Percentiles rank a stretch among this genome's conserved stretches.
Evolutionary conservation across 768 basidiomycete genomes (phyloP).

Genomic region (Leccinum disarticulatum): DNA sequence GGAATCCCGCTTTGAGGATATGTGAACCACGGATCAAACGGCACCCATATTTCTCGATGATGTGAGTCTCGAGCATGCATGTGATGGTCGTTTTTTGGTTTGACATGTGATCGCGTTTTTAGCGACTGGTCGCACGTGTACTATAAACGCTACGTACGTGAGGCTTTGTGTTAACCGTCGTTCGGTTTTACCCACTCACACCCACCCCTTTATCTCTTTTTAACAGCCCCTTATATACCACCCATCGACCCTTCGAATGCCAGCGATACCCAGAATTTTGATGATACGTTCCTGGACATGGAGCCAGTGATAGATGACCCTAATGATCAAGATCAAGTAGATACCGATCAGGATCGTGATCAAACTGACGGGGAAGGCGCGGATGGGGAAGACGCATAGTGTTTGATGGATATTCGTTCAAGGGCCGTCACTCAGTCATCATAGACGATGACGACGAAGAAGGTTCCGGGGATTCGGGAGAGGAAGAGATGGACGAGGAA

Average conservation of each 20-base stretch:
- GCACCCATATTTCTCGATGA: constrained; percentile 94
- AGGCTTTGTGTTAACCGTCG: constrained; percentile 31
- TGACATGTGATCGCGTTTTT: constrained; percentile 21
- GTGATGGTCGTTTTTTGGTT: constrained; percentile 9
- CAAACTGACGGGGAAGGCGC: constrained; percentile 70
- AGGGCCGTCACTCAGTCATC: constrained; percentile 78
- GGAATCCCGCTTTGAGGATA: constrained; percentile 87
- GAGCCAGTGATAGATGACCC: constrained; percentile 84
- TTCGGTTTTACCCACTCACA: constrained; percentile 14
- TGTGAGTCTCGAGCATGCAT: constrained; percentile 48
- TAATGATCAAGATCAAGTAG: constrained; percentile 57
- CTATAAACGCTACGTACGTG: constrained; percentile 91
- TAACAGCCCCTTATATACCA: constrained; percentile 85
- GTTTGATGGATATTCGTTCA: constrained; percentile 94
- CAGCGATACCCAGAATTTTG: constrained; percentile 96
- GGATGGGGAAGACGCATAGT: constrained; percentile 78
- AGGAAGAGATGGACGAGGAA: constrained; percentile 38
- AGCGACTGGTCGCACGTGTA: constrained; percentile 95
- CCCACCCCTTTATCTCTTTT: constrained; percentile 7
- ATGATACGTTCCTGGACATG: constrained; percentile 96
- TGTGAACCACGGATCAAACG: constrained; percentile 92
- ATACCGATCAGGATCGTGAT: constrained; percentile 68
- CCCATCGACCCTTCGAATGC: constrained; percentile 90
- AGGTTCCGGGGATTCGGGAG: constrained; percentile 33
- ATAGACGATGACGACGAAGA: constrained; percentile 67